Evolutionary conservation across 345 rosid genomes (phyloP), one percentile per base, ranked within the genome.

Genomic region (Noccaea bulbosa): DNA sequence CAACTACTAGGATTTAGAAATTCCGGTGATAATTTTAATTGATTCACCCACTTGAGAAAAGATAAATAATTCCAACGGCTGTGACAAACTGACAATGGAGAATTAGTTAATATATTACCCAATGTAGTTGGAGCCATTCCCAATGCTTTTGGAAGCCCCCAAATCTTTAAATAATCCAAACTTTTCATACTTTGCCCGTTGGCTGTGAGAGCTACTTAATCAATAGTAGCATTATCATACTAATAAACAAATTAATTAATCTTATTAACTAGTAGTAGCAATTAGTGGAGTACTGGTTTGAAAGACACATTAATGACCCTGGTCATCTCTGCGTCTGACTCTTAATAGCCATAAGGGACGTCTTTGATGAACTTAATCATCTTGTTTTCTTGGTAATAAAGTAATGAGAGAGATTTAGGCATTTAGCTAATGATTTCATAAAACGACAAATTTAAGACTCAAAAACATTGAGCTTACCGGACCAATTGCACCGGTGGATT

Each of bases 131-230:
- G 70, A 75, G 75, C 65, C 70, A 62, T 55, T 69, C 70, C 79
- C 79, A 55, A 75, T 69, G 75, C 65, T 75, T 69, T 75, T 55
- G 75, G 79, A 75, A 69, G 59, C 39, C 50, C 56, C 69, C 51
- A 54, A 11, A 75, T 68, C 17, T 61, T 74, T 75, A 38, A 75
- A 68, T 61, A 75, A 60, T 59, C 39, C 47, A 71, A 43, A 6
- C 9, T 11, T 15, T 12, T 39, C 11, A 60, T 16, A 1, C n/a
- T 57, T 49, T 59, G 67, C 48, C n/a, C 60, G 62, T 61, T 75
- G 69, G 69, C 44, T 62, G 78, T 62, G 78, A 75, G 58, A 75
- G 69, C 69, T 68, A 62, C 74, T 68, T 52, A 60, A 60, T 33
- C 63, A 34, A 30, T 49, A 66, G 15, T 70, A 43, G 22, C 7